phyloP scores from a whole-genome alignment of 495 filamentous ascomycete genomes.

The Emericellopsis terricola region DNA sequence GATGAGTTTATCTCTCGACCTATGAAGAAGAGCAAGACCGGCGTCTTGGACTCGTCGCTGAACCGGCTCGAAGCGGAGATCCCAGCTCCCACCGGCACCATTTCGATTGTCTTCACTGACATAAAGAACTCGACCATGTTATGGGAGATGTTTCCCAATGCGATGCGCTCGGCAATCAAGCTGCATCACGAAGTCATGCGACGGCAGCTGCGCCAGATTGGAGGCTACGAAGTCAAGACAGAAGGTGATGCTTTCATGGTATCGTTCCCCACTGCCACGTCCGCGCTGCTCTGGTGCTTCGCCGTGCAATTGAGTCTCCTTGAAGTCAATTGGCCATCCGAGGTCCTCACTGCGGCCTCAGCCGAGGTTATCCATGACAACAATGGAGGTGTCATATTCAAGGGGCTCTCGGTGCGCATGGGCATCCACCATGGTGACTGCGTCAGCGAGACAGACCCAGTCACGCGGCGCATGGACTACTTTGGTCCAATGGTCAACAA shows the following conservation, averaged over 20 bases:
- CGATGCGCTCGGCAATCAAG: constrained; percentile 90
- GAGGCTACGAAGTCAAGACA: constrained; percentile 97
- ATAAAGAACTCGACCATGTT: constrained; percentile 96
- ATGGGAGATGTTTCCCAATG: constrained; percentile 90
- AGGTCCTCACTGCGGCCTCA: constrained; percentile 73
- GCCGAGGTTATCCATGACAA: constrained; percentile 67
- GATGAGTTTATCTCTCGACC: too few relatives aligned
- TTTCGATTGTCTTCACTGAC: constrained; percentile 94
- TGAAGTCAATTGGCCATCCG: constrained; percentile 78
- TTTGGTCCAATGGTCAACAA: constrained; percentile 99
- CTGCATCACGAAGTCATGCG: constrained; percentile 93
- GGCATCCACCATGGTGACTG: constrained; percentile 90
- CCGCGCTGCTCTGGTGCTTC: constrained; percentile 89
- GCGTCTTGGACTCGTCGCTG: constrained; percentile 64
- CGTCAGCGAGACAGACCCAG: constrained; percentile 85
- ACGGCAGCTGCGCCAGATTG: constrained; percentile 78
- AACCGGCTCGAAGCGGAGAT: constrained; percentile 75
- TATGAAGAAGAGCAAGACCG: constrained; percentile 46
- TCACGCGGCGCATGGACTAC: constrained; percentile 97
- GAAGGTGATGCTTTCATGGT: constrained; percentile 99
- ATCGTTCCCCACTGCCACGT: constrained; percentile 86
- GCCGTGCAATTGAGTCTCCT: constrained; percentile 77
- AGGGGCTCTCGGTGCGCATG: constrained; percentile 90
- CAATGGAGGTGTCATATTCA: constrained; percentile 79
- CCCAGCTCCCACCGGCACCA: constrained; percentile 71